Base-by-base conservation (phyloP, 208 protist species). In the Trypanosoma boissoni region DNA sequence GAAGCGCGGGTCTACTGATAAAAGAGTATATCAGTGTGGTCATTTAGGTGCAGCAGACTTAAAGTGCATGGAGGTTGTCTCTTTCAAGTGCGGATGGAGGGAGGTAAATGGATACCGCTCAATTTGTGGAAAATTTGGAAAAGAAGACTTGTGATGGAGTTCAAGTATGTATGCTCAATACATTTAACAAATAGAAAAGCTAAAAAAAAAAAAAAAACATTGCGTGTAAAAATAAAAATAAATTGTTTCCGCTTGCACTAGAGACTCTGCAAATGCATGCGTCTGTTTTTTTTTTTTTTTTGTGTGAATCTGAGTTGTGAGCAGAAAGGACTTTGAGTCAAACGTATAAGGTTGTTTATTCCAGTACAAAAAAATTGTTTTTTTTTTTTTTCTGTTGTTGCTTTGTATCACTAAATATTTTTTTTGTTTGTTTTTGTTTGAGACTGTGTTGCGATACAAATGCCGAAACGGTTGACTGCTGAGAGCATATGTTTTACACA, bases 391-490 rank as follows among this genome's bases (percentile, higher is more conserved):
- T 18, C 23, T 10, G 32, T 18, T 52, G 10, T 52, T 51, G 2
- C 18, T 16, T 32, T 14, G 12, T 34, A 52, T 6, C n/a, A 34
- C 26, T 52, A 9, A 10, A 4, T 31, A 4, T 51, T 51, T 28
- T 10, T 51, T 51, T 51, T 28, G 4, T 52, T n/a, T 52, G 26
- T 52, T 34, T 26, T 52, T 52, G 23, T 52, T 26, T 52, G 23
- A 14, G 14, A 1, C 10, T 48, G 23, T 45, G 23, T 45, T 24
- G n/a, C n/a, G n/a, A 45, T 45, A 45, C 23, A 45, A n/a, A n/a
- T n/a, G n/a, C n/a, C n/a, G n/a, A n/a, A n/a, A n/a, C n/a, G n/a
- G n/a, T n/a, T n/a, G n/a, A n/a, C n/a, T n/a, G n/a, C n/a, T n/a
- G n/a, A n/a, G n/a, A n/a, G n/a, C n/a, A n/a, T n/a, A n/a, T n/a